Evolutionary conservation across 352 stramenopile species (phyloP).

Genomic region (Globisporangium paddicum): DNA sequence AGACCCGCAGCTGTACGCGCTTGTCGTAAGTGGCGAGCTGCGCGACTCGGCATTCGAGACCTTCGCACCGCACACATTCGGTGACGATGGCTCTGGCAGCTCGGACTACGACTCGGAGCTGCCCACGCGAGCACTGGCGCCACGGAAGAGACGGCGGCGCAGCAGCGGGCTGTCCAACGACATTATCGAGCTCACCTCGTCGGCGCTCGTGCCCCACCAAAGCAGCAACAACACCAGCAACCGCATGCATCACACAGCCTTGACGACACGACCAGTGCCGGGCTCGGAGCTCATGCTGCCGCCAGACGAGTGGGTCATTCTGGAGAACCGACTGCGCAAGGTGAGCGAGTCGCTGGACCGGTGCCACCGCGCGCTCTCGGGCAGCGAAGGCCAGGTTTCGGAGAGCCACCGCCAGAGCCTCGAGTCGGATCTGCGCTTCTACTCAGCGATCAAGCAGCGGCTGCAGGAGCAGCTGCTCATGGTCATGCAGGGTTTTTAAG

Average conservation of each 20-base stretch:
- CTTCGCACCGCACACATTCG: conserved; percentile 20
- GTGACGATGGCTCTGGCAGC: conserved; percentile 22
- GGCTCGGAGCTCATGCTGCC: conserved; percentile 37
- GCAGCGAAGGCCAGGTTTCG: conserved; percentile 38
- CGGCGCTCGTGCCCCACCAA: conserved; percentile 36
- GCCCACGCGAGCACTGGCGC: conserved; percentile 1
- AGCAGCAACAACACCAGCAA: conserved; percentile 17
- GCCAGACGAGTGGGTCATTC: conserved; percentile 61
- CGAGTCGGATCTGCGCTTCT: conserved; percentile 63
- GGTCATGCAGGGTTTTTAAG: conserved; percentile 47
- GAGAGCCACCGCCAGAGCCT: conserved; percentile 53
- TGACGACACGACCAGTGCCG: conserved; percentile 27
- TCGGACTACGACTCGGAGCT: conserved; percentile 28
- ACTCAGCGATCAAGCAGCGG: conserved; percentile 67
- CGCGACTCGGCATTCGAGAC: conserved; percentile 21
- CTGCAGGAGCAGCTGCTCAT: conserved; percentile 68
- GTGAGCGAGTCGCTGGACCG: conserved; percentile 68
- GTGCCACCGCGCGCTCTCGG: conserved; percentile 46
- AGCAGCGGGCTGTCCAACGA: conserved; percentile 18
- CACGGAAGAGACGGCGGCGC: conserved; percentile 33
- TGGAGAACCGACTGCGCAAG: conserved; percentile 56
- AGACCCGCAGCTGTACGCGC: not conserved
- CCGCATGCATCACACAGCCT: conserved; percentile 36
- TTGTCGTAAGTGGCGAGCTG: conserved; percentile 1
- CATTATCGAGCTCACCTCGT: conserved; percentile 38